These are phyloP conservation scores for Carallia pectinifolia DNA, from an alignment of 345 rosid genomes.

Conservation along the genomic window DNA sequence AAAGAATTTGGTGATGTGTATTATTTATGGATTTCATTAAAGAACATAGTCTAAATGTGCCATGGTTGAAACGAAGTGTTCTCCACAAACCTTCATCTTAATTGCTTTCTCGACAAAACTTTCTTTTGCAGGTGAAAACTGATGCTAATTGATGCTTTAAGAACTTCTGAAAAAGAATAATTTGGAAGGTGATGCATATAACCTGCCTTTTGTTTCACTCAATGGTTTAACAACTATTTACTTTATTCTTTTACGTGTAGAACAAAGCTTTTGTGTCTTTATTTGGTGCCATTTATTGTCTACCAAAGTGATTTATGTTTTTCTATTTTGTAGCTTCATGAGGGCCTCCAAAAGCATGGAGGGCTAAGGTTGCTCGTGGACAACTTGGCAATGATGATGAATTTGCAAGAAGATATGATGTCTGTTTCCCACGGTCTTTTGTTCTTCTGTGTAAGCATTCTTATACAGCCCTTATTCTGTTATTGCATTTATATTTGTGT, in stretches of 20 bases:
- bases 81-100: too few relatives aligned
- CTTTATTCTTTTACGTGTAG: background rate
- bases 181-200: too few relatives aligned
- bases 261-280: background rate
- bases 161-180: too few relatives aligned
- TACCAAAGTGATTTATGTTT: constrained; percentile 10
- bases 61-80: too few relatives aligned
- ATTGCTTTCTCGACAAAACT: too few relatives aligned
- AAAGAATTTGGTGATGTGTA: too few relatives aligned
- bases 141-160: too few relatives aligned
- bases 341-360: constrained; percentile 62
- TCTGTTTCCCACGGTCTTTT: constrained; percentile 24
- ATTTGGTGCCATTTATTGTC: background rate
- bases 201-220: background rate
- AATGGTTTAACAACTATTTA: background rate
- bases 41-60: too few relatives aligned
- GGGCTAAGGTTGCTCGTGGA: constrained; percentile 54
- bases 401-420: constrained; percentile 36
- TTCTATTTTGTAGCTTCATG: constrained; percentile 43
- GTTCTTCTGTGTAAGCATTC: constrained; percentile 16
- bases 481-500: background rate
- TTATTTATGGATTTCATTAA: too few relatives aligned
- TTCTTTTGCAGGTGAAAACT: too few relatives aligned
- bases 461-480: constrained; percentile 13
- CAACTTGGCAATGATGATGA: constrained; percentile 42